phyloP scores from a whole-genome alignment of 2,329 filamentous ascomycete genomes.

The Aspergillus terreus region DNA sequence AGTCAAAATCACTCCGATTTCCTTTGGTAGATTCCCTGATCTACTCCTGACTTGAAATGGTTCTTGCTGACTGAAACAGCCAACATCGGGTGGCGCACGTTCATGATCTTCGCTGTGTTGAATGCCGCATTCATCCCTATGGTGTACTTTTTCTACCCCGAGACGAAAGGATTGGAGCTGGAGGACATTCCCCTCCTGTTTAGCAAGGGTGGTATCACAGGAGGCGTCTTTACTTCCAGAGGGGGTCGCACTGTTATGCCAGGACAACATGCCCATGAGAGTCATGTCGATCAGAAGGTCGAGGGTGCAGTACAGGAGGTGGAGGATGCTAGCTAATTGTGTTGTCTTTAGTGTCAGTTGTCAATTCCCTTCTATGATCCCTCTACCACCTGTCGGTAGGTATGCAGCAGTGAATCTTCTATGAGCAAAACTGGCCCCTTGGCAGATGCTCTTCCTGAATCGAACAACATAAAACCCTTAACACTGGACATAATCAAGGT shows the following conservation, averaged over 20 bases:
- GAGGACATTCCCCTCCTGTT: conserved; percentile 52
- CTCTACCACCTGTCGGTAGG: too few species aligned
- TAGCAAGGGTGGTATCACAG: conserved; percentile 14
- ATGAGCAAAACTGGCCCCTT: too few species aligned
- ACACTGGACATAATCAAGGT: too few species aligned
- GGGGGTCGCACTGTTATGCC: conserved; percentile 18
- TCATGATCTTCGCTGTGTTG: conserved; percentile 26
- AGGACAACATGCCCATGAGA: conserved; percentile 17
- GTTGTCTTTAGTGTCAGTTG: too few species aligned
- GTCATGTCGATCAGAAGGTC: conserved; percentile 13
- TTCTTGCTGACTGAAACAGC: conserved; percentile 12
- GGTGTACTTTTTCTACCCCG: conserved; percentile 62
- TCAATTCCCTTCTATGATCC: too few species aligned
- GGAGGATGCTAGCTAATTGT: background rate
- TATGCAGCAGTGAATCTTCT: too few species aligned
- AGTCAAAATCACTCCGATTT: conserved; percentile 25
- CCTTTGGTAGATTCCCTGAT: conserved; percentile 13
- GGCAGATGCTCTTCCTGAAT: too few species aligned
- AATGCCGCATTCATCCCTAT: conserved; percentile 41
- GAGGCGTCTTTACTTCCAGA: conserved; percentile 16
- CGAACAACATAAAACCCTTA: too few species aligned
- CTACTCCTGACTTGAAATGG: conserved; percentile 6
- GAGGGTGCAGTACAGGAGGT: conserved; percentile 13
- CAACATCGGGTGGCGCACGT: conserved; percentile 30
- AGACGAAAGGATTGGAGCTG: conserved; percentile 61